phyloP scores from a whole-genome alignment of 257 asterid genomes.

The Forsythia suspensa region DNA sequence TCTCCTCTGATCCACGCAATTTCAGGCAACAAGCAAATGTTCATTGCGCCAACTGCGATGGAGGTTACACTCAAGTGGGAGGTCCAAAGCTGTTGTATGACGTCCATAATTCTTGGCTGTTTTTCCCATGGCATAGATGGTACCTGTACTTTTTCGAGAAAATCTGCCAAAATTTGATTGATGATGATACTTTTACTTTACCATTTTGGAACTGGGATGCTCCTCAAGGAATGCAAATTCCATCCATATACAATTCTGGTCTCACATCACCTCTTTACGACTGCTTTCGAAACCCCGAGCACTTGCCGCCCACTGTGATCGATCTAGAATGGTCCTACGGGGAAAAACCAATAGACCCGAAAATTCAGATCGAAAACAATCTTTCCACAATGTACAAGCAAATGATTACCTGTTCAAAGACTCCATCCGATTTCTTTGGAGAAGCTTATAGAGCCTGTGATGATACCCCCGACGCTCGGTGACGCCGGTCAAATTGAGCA shows the following conservation, averaged over 20 bases:
- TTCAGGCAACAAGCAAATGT: slow-evolving; percentile 26
- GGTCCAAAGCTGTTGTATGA: background rate
- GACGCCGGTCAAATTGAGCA: background rate
- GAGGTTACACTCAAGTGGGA: slow-evolving; percentile 4
- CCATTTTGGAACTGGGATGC: slow-evolving; percentile 26
- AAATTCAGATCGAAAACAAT: background rate
- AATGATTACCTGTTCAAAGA: background rate
- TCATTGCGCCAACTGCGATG: slow-evolving; percentile 28
- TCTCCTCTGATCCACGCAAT: slow-evolving; percentile 1
- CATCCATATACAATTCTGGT: background rate
- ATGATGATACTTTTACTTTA: slow-evolving; percentile 25
- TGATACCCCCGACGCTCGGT: too few species aligned
- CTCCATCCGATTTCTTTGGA: slow-evolving; percentile 6
- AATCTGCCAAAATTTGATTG: background rate
- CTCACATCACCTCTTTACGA: slow-evolving; percentile 6
- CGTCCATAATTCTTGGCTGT: slow-evolving; percentile 4
- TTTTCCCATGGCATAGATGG: too few species aligned
- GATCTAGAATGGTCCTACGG: slow-evolving; percentile 11
- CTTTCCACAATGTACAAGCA: background rate
- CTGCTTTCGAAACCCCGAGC: slow-evolving; percentile 7
- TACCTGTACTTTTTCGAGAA: too few species aligned
- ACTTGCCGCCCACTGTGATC: background rate
- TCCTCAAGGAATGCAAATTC: slow-evolving; percentile 28
- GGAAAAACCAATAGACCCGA: background rate
- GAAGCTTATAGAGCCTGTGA: background rate